A percentile compares a stretch with the other conserved stretches of the same genome.
These are phyloP conservation scores for Trichoderma parareesei DNA, from an alignment of 495 filamentous ascomycete species.

Conservation along the genomic window DNA sequence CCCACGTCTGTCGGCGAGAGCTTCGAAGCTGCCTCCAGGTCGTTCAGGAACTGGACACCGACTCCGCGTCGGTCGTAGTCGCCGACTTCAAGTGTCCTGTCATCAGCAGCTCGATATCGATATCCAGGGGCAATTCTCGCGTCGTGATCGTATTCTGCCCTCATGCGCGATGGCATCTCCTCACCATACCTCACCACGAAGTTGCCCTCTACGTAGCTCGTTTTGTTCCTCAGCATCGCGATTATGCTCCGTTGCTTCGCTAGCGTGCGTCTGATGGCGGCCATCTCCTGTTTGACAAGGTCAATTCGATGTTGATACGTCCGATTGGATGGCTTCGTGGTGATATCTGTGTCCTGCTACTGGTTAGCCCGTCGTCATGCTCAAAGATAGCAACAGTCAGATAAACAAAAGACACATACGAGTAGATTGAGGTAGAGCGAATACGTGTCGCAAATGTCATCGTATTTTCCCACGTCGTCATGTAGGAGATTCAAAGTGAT, in stretches of 20 bases:
- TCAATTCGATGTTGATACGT: conserved; percentile 30
- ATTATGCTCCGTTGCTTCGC: conserved; percentile 23
- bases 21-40: not conserved
- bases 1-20: conserved; percentile 21
- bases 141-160: not conserved
- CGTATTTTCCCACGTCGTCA: conserved; percentile 21
- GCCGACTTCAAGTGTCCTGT: not conserved
- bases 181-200: not conserved
- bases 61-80: not conserved
- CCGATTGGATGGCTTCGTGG: conserved; percentile 23
- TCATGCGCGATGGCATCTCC: not conserved
- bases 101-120: not conserved
- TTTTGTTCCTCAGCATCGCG: conserved; percentile 15
- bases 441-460: conserved; percentile 28
- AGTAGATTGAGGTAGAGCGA: conserved; percentile 27
- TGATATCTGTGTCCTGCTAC: conserved; percentile 25
- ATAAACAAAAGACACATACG: conserved; percentile 13
- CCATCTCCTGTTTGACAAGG: conserved; percentile 31
- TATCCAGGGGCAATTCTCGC: not conserved
- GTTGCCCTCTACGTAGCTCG: conserved; percentile 16
- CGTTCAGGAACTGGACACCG: not conserved
- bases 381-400: not conserved
- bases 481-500: conserved; percentile 25
- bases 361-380: conserved; percentile 5
- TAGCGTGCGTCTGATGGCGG: conserved; percentile 20